Percentiles rank a stretch among this genome's conserved stretches.
These are phyloP conservation scores for Fusarium hostae DNA, from an alignment of 2,329 filamentous ascomycete species.

Conservation along the genomic window DNA sequence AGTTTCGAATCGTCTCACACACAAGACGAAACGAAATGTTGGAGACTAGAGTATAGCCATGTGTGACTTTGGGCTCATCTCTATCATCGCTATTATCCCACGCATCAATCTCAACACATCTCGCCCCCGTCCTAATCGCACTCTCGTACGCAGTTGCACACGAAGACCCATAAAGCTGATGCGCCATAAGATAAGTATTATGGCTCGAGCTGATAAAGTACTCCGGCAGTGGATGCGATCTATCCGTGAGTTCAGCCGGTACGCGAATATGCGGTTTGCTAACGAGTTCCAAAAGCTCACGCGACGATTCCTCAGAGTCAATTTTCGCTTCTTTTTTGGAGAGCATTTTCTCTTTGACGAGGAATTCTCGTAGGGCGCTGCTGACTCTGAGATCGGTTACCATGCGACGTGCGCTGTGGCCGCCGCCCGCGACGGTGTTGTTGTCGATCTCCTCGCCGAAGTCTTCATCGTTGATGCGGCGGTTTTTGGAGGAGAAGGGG, in stretches of 20 bases:
- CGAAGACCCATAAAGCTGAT: constrained; percentile 74
- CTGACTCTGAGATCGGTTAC: constrained; percentile 69
- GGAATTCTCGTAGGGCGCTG: constrained; percentile 65
- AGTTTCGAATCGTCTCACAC: constrained; percentile 72
- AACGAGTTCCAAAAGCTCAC: constrained; percentile 62
- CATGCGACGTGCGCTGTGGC: constrained; percentile 61
- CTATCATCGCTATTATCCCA: constrained; percentile 72
- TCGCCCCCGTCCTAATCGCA: constrained; percentile 69
- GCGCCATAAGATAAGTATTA: constrained; percentile 77
- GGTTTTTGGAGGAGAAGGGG: constrained; percentile 44
- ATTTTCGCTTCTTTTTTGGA: constrained; percentile 59
- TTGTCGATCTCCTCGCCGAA: constrained; percentile 48
- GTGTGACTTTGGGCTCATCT: constrained; percentile 76
- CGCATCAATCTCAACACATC: constrained; percentile 79
- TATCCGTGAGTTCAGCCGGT: constrained; percentile 64
- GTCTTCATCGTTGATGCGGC: constrained; percentile 49
- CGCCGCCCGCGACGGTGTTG: constrained; percentile 67
- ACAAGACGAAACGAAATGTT: constrained; percentile 72
- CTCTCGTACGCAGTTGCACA: constrained; percentile 72
- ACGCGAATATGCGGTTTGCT: constrained; percentile 68
- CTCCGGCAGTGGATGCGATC: constrained; percentile 70
- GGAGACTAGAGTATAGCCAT: constrained; percentile 75
- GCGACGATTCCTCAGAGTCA: constrained; percentile 54
- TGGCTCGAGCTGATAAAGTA: constrained; percentile 80
- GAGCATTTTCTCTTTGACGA: constrained; percentile 64